Evolutionary conservation across 306 rosid species (phyloP).

Genomic region (Cyclanthera cordifolia): DNA sequence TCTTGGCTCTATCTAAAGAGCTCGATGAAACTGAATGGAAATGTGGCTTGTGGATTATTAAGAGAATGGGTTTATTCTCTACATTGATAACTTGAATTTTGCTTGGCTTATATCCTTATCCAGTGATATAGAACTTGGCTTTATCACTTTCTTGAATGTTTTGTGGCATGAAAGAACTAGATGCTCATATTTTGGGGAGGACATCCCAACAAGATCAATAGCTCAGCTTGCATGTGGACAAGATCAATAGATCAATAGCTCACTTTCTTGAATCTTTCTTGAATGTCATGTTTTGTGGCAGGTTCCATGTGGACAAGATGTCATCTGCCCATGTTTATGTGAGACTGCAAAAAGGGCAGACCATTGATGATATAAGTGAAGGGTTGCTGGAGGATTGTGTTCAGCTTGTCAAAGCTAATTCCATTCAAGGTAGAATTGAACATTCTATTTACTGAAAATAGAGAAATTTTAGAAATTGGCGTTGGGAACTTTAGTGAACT

Average conservation of each 20-base stretch:
- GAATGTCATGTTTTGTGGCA: slow-evolving; percentile 26
- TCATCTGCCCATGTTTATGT: slow-evolving; percentile 96
- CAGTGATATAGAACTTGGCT: not conserved
- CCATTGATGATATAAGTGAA: slow-evolving; percentile 77
- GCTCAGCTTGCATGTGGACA: too few relatives aligned
- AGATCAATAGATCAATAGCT: too few relatives aligned
- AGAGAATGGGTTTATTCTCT: not conserved
- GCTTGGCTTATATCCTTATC: not conserved
- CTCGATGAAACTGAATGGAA: too few relatives aligned
- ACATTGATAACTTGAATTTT: not conserved
- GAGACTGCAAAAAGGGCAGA: slow-evolving; percentile 80
- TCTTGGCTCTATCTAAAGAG: too few relatives aligned
- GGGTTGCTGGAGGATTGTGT: slow-evolving; percentile 84
- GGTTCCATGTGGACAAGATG: slow-evolving; percentile 99
- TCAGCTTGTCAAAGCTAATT: slow-evolving; percentile 97
- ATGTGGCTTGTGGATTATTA: too few relatives aligned
- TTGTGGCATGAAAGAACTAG: too few relatives aligned
- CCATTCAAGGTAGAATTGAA: slow-evolving; percentile 63
- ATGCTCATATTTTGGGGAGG: too few relatives aligned
- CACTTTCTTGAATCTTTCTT: too few relatives aligned
- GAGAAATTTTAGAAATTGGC: not conserved
- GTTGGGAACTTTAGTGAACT: not conserved
- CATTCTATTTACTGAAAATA: not conserved
- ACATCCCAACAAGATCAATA: too few relatives aligned
- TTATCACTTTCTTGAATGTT: not conserved